Evolutionary conservation across 495 filamentous ascomycete species (phyloP).

Genomic region (Daldinia concentrica): DNA sequence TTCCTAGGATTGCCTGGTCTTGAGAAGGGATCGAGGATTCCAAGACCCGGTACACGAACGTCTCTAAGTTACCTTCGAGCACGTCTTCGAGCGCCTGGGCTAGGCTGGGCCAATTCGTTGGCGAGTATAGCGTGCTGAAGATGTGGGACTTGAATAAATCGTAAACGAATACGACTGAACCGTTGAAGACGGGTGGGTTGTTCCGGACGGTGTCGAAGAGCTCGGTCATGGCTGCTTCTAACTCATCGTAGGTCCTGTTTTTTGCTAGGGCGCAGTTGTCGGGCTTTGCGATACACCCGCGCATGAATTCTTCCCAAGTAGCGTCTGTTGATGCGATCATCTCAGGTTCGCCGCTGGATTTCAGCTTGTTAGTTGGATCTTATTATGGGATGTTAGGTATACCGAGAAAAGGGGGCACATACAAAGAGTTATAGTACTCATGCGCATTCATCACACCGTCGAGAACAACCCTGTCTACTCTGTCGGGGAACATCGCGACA

Average conservation of each 20-base stretch:
- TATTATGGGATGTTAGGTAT: neutral
- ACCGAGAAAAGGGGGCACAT: neutral
- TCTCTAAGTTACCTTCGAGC: slow-evolving; percentile 12
- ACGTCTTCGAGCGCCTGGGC: slow-evolving; percentile 21
- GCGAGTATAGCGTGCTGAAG: slow-evolving; percentile 40
- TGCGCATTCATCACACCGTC: slow-evolving; percentile 55
- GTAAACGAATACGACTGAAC: neutral
- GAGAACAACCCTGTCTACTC: slow-evolving; percentile 52
- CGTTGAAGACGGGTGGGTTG: slow-evolving; percentile 40
- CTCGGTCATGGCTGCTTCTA: slow-evolving; percentile 42
- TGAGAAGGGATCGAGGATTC: slow-evolving; percentile 1
- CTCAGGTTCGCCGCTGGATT: slow-evolving; percentile 37
- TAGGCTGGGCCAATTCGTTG: slow-evolving; percentile 2
- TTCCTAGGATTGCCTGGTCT: slow-evolving; percentile 36
- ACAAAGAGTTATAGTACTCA: slow-evolving; percentile 46
- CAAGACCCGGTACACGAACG: neutral
- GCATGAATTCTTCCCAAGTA: slow-evolving; percentile 45
- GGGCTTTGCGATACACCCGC: slow-evolving; percentile 43
- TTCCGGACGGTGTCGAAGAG: slow-evolving; percentile 46
- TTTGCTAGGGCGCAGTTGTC: slow-evolving; percentile 45
- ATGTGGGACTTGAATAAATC: slow-evolving; percentile 35
- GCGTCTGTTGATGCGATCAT: slow-evolving; percentile 45
- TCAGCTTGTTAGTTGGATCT: neutral
- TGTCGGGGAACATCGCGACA: slow-evolving; percentile 57
- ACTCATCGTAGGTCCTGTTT: slow-evolving; percentile 45